Base-by-base conservation (phyloP, 805 yeast species). In the Torulaspora indica region DNA sequence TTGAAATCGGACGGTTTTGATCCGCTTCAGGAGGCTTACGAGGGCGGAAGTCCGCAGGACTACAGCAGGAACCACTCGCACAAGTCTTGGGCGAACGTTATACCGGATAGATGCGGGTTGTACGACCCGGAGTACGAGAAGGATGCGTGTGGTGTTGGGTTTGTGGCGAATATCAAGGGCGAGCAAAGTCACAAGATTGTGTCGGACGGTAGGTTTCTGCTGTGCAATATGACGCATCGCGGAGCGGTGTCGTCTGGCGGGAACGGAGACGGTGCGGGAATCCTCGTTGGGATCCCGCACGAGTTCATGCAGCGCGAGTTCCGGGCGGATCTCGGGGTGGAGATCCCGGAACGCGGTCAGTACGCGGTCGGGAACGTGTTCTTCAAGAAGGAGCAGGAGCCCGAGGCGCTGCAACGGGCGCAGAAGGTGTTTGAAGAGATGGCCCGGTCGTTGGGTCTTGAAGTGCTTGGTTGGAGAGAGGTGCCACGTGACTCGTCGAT, bases 201-300 rank as follows among this genome's bases (percentile, higher is more conserved):
- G 48, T 81, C 95, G 33, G 98, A 93, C 70, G 96, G 96, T 33
- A 74, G 80, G 55, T 79, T 78, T 62, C 72, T 91, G 58, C 79
- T 91, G 43, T 90, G 98, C 72, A 91, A 93, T 71, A 93, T 91
- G 98, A 86, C 97, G 49, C 98, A 91, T 68, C 81, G 98, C 71
- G 98, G 98, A 63, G 98, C 98, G 32, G 96, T 90, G 48, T 95
- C 96, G 47, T 75, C 88, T 1, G 96, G 90, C 61, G 95, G 97
- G 17, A 96, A 91, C 65, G 98, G 98, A 68, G 98, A 91, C 64
- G 98, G 98, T 69, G 98, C 98, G 22, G 98, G 98, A 67, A 88
- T 91, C 49, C 79, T 91, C 78, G 79, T 93, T 40, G 84, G 95
- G 24, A 80, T 91, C 51, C 96, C 97, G 28, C 96, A 90, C 70